These are phyloP conservation scores for Salix suchowensis DNA, from an alignment of 345 rosid genomes.

Conservation along the genomic window DNA sequence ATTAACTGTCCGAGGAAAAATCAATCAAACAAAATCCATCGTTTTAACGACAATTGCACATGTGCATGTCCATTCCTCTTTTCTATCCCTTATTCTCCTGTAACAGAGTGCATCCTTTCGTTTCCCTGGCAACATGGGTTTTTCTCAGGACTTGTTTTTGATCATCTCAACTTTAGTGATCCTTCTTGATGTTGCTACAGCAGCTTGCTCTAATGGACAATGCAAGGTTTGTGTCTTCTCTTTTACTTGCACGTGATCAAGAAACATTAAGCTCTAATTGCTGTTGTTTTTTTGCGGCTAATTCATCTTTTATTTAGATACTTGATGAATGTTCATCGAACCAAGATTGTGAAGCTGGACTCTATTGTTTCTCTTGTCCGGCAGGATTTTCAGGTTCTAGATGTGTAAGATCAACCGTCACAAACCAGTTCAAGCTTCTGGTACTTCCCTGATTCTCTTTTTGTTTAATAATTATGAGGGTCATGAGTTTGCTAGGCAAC, in stretches of 20 bases:
- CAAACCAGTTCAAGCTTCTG: constrained; percentile 61
- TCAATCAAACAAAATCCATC: background rate
- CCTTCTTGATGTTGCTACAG: constrained; percentile 17
- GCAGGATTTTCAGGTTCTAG: constrained; percentile 45
- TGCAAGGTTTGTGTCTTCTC: constrained; percentile 40
- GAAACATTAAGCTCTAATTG: no score
- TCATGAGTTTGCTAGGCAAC: background rate
- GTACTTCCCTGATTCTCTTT: constrained; percentile 17
- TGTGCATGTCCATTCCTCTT: background rate
- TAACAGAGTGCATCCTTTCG: background rate
- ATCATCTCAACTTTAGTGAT: constrained; percentile 9
- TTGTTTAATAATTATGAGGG: no score
- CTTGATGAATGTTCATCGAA: constrained; percentile 51
- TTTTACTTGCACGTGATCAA: background rate
- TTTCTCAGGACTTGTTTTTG: constrained; percentile 13
- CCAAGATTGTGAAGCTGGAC: constrained; percentile 57
- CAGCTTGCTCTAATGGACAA: constrained; percentile 29
- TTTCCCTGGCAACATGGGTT: constrained; percentile 21
- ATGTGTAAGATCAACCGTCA: constrained; percentile 49
- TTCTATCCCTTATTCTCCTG: background rate
- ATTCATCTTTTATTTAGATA: constrained; percentile 18
- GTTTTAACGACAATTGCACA: background rate
- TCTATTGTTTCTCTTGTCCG: constrained; percentile 51
- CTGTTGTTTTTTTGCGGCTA: background rate
- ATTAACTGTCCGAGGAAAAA: background rate